Evolutionary conservation across 176 grass and related monocot species (phyloP).

Genomic region (Zea luxurians): DNA sequence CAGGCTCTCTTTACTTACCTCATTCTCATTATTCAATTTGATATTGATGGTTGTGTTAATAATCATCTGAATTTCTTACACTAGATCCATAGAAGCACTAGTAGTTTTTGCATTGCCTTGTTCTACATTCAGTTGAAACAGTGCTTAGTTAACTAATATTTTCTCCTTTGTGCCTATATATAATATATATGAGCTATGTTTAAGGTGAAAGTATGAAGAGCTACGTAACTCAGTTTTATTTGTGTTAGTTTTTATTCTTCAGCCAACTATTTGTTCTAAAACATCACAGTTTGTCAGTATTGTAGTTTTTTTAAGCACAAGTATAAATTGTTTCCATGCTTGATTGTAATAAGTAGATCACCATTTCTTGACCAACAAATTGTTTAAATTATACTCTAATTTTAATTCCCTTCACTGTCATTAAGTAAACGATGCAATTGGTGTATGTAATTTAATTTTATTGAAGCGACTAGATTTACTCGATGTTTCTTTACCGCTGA

Average conservation of each 20-base stretch:
- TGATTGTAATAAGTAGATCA: background rate
- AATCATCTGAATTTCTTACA: slow-evolving; percentile 4
- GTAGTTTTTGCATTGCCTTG: background rate
- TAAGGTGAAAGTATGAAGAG: background rate
- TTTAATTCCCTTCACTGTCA: slow-evolving; percentile 5
- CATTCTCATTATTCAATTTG: background rate
- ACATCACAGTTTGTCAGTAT: background rate
- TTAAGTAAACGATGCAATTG: slow-evolving; percentile 13
- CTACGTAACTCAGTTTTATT: background rate
- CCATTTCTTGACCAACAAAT: background rate
- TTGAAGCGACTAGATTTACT: slow-evolving; percentile 8
- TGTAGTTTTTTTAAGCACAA: background rate
- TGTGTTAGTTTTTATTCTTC: slow-evolving; percentile 5
- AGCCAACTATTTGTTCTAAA: slow-evolving; percentile 17
- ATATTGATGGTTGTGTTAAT: background rate
- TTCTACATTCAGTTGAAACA: background rate
- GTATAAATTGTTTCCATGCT: background rate
- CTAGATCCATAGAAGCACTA: background rate
- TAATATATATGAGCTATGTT: background rate
- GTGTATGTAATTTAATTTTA: background rate
- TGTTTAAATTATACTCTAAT: slow-evolving; percentile 12
- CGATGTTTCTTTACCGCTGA: slow-evolving; percentile 14
- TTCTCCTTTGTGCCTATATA: background rate
- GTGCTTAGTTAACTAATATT: background rate
- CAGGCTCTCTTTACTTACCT: background rate